Evolutionary conservation across 495 filamentous ascomycete species (phyloP), one percentile per base, ranked within the genome.

Genomic region (Xylaria scruposa): DNA sequence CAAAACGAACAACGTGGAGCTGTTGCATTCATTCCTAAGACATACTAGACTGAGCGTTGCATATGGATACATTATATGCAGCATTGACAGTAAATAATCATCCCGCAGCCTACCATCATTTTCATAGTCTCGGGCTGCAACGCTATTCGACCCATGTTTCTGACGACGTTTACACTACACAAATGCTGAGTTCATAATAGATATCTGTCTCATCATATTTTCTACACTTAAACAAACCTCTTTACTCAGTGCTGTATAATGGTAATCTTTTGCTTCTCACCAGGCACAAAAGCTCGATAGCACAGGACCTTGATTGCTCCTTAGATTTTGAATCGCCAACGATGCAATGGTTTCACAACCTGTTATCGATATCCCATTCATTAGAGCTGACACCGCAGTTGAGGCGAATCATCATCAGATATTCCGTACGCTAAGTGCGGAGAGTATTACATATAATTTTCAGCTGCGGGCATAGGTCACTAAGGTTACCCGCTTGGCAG

Each of bases 1-100:
- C 38, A 46, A 9, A 1, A n/a, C 0, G 46, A 51, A 44, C 19
- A 58, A n/a, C 42, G 54, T 70, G 24, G 3, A 40, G 36, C n/a
- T 42, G 66, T 59, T 59, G 19, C 53, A 44, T 68, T 46, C 8
- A 24, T 46, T 46, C 26, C 66, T 24, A 38, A 15, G 15, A 4
- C n/a, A 49, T 19, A 33, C 63, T 47, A 31, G 29, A 53, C 19
- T 67, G 36, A 29, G 17, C 5, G 26, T 7, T 36, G 29, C 54
- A 40, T 21, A 61, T 42, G 31, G 31, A n/a, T 61, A 38, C 59
- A 38, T n/a, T 38, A 13, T 38, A 38, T 63, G 60, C 60, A 63
- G 60, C 38, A 26, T 42, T 60, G 56, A 38, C 56, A 38, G 33
- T 40, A 42, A 21, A 56, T 31, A 24, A 21, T 9, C 36, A 33